Percentiles rank a stretch among this genome's conserved stretches.
Evolutionary conservation across 345 rosid species (phyloP).

Genomic region (Murraya paniculata): DNA sequence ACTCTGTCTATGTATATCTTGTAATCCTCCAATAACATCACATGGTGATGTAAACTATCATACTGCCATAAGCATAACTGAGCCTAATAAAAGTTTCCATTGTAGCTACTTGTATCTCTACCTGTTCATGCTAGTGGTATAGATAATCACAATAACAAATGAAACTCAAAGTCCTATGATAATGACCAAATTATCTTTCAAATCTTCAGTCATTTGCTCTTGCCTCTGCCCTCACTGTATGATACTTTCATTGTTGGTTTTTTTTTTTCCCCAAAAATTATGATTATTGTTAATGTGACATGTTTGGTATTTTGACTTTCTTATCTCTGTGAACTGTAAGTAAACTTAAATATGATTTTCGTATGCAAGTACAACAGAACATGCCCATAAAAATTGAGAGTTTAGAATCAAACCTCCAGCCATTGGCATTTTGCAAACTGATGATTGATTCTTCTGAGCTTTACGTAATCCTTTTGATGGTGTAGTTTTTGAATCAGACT

Average conservation of each 20-base stretch:
- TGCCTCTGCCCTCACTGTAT: background rate
- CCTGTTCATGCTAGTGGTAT: background rate
- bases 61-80: background rate
- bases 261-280: too few relatives aligned
- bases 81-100: background rate
- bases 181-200: background rate
- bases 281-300: background rate
- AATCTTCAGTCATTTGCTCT: too few relatives aligned
- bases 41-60: background rate
- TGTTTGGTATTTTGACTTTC: background rate
- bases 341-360: too few relatives aligned
- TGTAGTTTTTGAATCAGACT: too few relatives aligned
- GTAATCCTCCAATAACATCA: background rate
- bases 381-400: too few relatives aligned
- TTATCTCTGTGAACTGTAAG: too few relatives aligned
- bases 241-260: too few relatives aligned
- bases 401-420: too few relatives aligned
- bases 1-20: background rate
- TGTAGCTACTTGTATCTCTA: background rate
- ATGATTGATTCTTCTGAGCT: too few relatives aligned
- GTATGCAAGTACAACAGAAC: too few relatives aligned
- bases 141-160: background rate
- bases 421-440: too few relatives aligned
- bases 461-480: too few relatives aligned
- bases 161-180: background rate